A percentile compares a stretch with the other conserved stretches of the same genome.
Conservation (phyloP, 2,329 filamentous ascomycete species). For the Amauroascus niger region DNA sequence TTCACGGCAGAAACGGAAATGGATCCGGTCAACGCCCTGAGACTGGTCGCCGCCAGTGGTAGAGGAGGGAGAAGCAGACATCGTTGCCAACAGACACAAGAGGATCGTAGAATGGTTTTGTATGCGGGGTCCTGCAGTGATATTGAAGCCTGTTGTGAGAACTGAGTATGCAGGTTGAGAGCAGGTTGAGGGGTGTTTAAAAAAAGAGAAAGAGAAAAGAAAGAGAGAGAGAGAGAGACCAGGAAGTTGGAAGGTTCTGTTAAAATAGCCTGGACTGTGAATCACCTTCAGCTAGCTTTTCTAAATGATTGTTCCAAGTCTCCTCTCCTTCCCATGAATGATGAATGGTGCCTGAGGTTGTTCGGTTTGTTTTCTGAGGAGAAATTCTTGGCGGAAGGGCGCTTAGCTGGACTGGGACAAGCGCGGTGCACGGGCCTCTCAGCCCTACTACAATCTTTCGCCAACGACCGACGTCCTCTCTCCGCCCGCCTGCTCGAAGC, state of each 20-base stretch:
- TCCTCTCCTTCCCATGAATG: no score
- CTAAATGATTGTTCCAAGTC: no score
- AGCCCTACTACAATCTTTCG: slow-evolving; percentile 5
- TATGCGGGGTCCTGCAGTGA: no score
- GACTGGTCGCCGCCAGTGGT: slow-evolving; percentile 31
- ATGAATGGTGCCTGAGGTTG: no score
- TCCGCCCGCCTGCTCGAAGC: no score
- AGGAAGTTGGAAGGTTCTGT: neutral
- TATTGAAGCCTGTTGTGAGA: no score
- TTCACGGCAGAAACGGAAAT: slow-evolving; percentile 96
- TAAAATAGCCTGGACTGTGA: no score
- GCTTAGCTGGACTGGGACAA: slow-evolving; percentile 5
- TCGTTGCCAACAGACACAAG: slow-evolving; percentile 16
- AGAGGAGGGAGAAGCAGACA: slow-evolving; percentile 38
- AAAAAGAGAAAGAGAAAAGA: neutral
- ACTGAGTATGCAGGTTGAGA: no score
- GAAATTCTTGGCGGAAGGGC: neutral
- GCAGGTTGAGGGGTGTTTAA: neutral
- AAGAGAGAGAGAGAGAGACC: neutral
- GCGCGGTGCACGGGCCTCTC: slow-evolving; percentile 6
- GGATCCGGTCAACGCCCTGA: slow-evolving; percentile 60
- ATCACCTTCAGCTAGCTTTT: no score
- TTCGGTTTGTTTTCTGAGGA: no score
- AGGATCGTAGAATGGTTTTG: no score
- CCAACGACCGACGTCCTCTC: neutral